Conservation (phyloP, 495 filamentous ascomycete genomes). For the Cercophora samala region DNA sequence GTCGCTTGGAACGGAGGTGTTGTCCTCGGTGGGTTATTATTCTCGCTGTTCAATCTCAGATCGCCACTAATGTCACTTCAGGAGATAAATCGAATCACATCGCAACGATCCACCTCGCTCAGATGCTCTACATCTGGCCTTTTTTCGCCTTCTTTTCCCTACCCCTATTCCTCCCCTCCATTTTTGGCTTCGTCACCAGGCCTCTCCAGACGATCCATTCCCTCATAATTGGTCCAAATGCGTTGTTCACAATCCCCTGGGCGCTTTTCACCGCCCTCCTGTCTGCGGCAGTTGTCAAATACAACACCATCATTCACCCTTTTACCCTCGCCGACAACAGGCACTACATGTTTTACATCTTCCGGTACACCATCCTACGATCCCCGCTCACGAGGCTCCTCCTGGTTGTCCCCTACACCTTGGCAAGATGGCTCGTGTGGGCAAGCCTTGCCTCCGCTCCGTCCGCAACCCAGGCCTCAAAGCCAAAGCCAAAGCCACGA, state of each 20-base stretch:
- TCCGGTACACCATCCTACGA: constrained; percentile 71
- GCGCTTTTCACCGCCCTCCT: constrained; percentile 28
- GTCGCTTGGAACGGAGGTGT: constrained; percentile 86
- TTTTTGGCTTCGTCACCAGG: constrained; percentile 20
- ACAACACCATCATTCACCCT: constrained; percentile 91
- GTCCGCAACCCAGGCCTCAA: background rate
- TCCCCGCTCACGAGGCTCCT: constrained; percentile 64
- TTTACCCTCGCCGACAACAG: constrained; percentile 96
- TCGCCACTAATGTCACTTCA: constrained; percentile 27
- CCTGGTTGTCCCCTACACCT: constrained; percentile 54
- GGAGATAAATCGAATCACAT: constrained; percentile 93
- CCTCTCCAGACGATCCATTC: constrained; percentile 13
- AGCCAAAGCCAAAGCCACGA: background rate
- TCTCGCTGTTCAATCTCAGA: background rate
- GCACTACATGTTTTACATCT: constrained; percentile 95
- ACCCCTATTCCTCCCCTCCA: constrained; percentile 62
- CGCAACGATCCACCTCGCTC: constrained; percentile 80
- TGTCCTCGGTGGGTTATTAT: constrained; percentile 64
- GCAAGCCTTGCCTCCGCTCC: constrained; percentile 35
- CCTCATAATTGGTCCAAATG: background rate
- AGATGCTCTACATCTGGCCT: constrained; percentile 94
- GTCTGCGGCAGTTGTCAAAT: constrained; percentile 55
- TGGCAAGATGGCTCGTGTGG: constrained; percentile 60
- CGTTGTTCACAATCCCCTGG: constrained; percentile 23
- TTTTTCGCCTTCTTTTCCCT: constrained; percentile 85